A percentile compares a stretch with the other conserved stretches of the same genome.
These are phyloP conservation scores for Novymonas esmeraldas DNA, from an alignment of 208 protist genomes.

Conservation along the genomic window DNA sequence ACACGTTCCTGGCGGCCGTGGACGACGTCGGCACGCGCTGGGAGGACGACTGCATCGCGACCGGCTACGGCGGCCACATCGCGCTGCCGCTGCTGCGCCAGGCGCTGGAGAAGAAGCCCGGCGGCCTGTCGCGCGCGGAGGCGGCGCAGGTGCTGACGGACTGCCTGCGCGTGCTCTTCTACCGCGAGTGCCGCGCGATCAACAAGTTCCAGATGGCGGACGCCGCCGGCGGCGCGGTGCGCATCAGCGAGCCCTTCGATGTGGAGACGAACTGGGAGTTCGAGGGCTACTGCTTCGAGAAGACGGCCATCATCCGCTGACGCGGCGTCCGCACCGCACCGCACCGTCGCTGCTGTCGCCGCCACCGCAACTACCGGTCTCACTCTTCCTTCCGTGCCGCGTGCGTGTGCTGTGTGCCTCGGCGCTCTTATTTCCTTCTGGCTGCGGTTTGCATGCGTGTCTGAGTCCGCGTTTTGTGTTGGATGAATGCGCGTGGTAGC, in stretches of 20 bases:
- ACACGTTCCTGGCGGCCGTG: constrained; percentile 94
- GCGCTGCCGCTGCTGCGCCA: constrained; percentile 95
- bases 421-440: not conserved
- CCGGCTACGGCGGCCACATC: constrained; percentile 96
- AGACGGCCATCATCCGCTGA: constrained; percentile 89
- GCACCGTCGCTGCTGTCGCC: no score
- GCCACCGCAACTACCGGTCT: no score
- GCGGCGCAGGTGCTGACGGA: constrained; percentile 90
- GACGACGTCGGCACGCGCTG: constrained; percentile 96
- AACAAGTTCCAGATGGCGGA: constrained; percentile 95
- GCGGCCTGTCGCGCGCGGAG: constrained; percentile 85
- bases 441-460: not conserved
- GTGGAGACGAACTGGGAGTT: constrained; percentile 95
- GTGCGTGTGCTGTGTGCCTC: not conserved
- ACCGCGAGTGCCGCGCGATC: constrained; percentile 96
- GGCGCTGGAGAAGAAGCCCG: constrained; percentile 70
- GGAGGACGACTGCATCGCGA: constrained; percentile 92
- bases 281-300: constrained; percentile 85
- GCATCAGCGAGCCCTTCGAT: constrained; percentile 90
- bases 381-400: not conserved
- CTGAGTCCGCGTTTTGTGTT: not conserved
- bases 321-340: not conserved
- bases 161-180: constrained; percentile 96
- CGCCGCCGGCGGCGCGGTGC: constrained; percentile 66
- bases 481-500: no score